phyloP scores from a whole-genome alignment of 2,329 filamentous ascomycete genomes.

The Colletotrichum lentis region DNA sequence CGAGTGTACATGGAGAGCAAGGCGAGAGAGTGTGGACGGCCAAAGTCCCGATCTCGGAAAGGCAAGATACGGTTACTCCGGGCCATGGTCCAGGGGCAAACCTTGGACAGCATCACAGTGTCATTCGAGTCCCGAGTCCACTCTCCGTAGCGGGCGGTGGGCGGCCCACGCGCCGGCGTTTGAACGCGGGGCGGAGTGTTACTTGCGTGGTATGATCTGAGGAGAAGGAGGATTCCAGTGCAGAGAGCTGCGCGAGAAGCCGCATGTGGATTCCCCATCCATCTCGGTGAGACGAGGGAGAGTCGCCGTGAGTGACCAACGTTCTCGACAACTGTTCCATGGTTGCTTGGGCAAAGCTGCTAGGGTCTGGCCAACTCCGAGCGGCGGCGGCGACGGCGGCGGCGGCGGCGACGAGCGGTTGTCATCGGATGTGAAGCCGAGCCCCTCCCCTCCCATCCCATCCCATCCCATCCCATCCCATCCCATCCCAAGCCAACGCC shows the following conservation, averaged over 20 bases:
- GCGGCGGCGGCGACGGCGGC: too few relatives aligned
- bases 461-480: too few relatives aligned
- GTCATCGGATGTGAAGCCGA: constrained; percentile 26
- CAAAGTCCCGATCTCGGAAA: constrained; percentile 30
- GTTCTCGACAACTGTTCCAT: too few relatives aligned
- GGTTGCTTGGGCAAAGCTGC: too few relatives aligned
- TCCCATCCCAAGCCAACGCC: neutral
- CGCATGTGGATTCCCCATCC: neutral
- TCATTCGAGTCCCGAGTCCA: constrained; percentile 24
- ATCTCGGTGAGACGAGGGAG: neutral
- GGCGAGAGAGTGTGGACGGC: neutral
- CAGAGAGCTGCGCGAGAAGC: neutral
- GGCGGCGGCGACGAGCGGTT: constrained; percentile 29
- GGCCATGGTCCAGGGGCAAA: constrained; percentile 18
- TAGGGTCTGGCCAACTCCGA: constrained; percentile 6
- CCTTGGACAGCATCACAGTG: constrained; percentile 25
- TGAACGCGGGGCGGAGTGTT: constrained; percentile 28
- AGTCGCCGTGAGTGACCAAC: too few relatives aligned
- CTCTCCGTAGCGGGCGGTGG: neutral
- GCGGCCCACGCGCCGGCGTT: constrained; percentile 20
- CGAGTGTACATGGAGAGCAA: neutral
- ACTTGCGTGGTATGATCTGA: neutral
- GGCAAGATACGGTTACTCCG: constrained; percentile 36
- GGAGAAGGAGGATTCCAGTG: too few relatives aligned
- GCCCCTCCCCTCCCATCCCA: neutral